A percentile compares a stretch with the other conserved stretches of the same genome.
Evolutionary conservation across 192 early-diverging fungal species (phyloP).

Genomic region (Haplosporangium gracile): DNA sequence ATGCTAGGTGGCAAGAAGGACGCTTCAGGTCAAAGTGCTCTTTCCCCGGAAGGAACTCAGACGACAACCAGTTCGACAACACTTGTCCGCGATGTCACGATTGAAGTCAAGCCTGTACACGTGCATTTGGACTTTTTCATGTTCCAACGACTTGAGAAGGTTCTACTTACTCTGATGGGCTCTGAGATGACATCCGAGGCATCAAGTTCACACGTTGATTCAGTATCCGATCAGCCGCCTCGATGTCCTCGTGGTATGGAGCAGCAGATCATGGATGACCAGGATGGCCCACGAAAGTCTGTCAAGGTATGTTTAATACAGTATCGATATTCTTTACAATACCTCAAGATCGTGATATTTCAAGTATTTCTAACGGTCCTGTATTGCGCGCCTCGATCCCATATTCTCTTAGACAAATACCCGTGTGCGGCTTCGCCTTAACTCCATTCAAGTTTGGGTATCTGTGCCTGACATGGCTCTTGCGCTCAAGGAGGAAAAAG

Average conservation of each 20-base stretch:
- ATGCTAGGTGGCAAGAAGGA: conserved; percentile 33
- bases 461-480: conserved; percentile 46
- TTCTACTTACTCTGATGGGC: conserved; percentile 47
- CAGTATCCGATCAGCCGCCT: background rate
- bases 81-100: conserved; percentile 49
- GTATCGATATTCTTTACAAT: background rate
- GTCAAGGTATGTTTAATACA: conserved; percentile 26
- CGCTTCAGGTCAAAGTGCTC: background rate
- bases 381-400: background rate
- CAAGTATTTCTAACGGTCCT: too few species aligned
- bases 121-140: conserved; percentile 62
- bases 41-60: conserved; percentile 3
- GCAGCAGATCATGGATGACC: conserved; percentile 55
- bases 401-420: conserved; percentile 18
- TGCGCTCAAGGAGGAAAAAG: conserved; percentile 11
- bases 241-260: conserved; percentile 11
- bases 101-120: conserved; percentile 64
- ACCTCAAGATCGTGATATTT: too few species aligned
- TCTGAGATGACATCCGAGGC: background rate
- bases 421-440: conserved; percentile 38
- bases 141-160: conserved; percentile 60
- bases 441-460: conserved; percentile 46
- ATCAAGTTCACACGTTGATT: background rate
- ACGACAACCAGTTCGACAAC: background rate
- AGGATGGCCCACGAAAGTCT: conserved; percentile 16